Evolutionary conservation across 2,329 filamentous ascomycete genomes (phyloP), one percentile per base, ranked within the genome.

Genomic region (Penicillium freii): DNA sequence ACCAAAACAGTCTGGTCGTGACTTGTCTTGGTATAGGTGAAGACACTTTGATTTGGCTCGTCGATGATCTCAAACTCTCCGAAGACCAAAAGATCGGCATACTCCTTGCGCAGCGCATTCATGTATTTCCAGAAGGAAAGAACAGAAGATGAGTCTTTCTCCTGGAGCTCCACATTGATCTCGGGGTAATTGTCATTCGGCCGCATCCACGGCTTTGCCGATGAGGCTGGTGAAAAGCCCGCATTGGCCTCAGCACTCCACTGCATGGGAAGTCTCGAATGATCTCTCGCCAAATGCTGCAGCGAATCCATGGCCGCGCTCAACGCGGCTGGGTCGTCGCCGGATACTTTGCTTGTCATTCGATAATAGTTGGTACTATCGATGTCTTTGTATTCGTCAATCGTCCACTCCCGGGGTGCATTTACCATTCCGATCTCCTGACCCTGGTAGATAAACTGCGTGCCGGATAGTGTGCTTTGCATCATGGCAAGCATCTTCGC

Each of bases 231-330:
- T 86, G 74, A 90, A 89, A 90, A 90, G 1, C 87, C 87, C 0
- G 83, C 85, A 61, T 86, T 79, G 1, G 76, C 69, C 0, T 75
- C 74, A 0, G 70, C 77, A 54, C 80, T 80, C 87, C 87, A 90
- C 61, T 87, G 85, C 76, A 91, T 84, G 0, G 87, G 87, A 4
- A 84, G 81, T n/a, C 87, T 79, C 9, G 85, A 81, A 66, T 90
- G 84, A 68, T 90, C 6, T 81, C 63, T 57, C 4, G 63, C 86
- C 31, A 88, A 80, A 57, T 81, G 77, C 61, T 85, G 81, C 51
- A 89, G 75, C 39, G 82, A 77, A 9, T 76, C 71, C 64, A 81
- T 78, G 0, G 80, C 82, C 10, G 36, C 59, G 38, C 79, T 75
- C 13, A 74, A 75, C 1, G 84, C 71, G 29, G 70, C 73, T 40